A percentile compares a stretch with the other conserved stretches of the same genome.
Evolutionary conservation across 163 green algal genomes (phyloP).

Genomic region (Prototheca stagnorum): DNA sequence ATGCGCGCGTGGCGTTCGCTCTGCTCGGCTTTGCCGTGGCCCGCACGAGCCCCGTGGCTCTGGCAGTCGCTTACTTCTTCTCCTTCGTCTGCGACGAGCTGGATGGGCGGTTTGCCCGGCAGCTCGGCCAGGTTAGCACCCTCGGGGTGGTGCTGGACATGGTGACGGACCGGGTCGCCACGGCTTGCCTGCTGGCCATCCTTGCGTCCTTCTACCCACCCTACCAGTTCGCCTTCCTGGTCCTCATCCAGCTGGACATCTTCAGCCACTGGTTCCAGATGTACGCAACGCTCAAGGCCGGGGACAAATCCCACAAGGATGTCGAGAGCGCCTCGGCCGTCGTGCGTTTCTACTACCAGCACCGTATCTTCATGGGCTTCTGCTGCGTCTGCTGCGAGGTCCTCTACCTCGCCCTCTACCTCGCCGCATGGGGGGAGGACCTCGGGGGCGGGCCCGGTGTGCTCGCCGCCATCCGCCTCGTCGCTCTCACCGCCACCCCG

Average conservation of each 20-base stretch:
- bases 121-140: slow-evolving; percentile 70
- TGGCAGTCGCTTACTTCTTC: slow-evolving; percentile 46
- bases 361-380: slow-evolving; percentile 90
- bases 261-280: slow-evolving; percentile 83
- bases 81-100: slow-evolving; percentile 87
- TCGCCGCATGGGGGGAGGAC: slow-evolving; percentile 20
- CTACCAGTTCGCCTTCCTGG: slow-evolving; percentile 34
- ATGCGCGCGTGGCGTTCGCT: slow-evolving; percentile 45
- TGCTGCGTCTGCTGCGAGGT: slow-evolving; percentile 76
- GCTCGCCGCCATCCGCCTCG: too few relatives aligned
- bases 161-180: slow-evolving; percentile 88
- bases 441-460: too few relatives aligned
- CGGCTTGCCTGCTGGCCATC: slow-evolving; percentile 60
- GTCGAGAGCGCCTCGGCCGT: slow-evolving; percentile 42
- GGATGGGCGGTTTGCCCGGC: slow-evolving; percentile 73
- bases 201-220: slow-evolving; percentile 35
- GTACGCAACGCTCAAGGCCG: slow-evolving; percentile 54
- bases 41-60: slow-evolving; percentile 26
- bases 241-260: slow-evolving; percentile 77
- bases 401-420: slow-evolving; percentile 42
- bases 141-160: slow-evolving; percentile 91
- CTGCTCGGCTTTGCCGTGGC: slow-evolving; percentile 52
- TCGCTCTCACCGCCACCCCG: slow-evolving; percentile 11
- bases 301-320: slow-evolving; percentile 63
- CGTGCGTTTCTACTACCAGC: slow-evolving; percentile 73